Evolutionary conservation across 1,284 basidiomycete genomes (phyloP).

Genomic region (Moniliella sp.): DNA sequence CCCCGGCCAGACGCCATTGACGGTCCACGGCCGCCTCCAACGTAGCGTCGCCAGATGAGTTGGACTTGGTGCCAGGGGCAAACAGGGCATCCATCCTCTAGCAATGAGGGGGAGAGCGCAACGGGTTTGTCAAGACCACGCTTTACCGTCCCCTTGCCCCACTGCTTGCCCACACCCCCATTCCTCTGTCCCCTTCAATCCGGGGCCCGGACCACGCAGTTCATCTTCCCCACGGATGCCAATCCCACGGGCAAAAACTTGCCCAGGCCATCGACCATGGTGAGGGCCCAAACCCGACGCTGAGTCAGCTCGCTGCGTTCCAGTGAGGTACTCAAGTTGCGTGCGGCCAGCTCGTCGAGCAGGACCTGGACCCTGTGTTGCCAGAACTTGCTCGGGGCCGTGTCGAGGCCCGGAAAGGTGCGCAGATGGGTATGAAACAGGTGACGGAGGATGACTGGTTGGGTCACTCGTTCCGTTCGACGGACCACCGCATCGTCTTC

Average conservation of each 20-base stretch:
- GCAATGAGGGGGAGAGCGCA: neutral
- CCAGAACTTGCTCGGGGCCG: slow-evolving; percentile 5
- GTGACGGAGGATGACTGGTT: slow-evolving; percentile 4
- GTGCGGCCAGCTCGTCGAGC: slow-evolving; percentile 3
- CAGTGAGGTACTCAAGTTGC: slow-evolving; percentile 2
- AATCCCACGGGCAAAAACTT: slow-evolving; percentile 3
- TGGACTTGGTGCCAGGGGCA: neutral
- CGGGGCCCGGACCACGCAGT: slow-evolving; percentile 4
- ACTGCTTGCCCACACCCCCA: slow-evolving; percentile 6
- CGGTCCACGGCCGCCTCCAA: neutral
- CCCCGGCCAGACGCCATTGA: slow-evolving; percentile 1
- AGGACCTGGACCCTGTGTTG: slow-evolving; percentile 2
- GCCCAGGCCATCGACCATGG: slow-evolving; percentile 2
- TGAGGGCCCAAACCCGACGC: slow-evolving; percentile 2
- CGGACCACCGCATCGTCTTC: slow-evolving; percentile 1
- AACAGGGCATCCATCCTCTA: slow-evolving; percentile 2
- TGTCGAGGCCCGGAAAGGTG: slow-evolving; percentile 6
- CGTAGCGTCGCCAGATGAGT: no score
- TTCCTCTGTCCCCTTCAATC: slow-evolving; percentile 2
- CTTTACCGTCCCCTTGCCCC: slow-evolving; percentile 6
- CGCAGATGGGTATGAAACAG: slow-evolving; percentile 4
- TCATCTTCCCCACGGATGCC: slow-evolving; percentile 5
- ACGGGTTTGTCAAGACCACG: slow-evolving; percentile 4
- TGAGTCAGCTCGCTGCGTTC: slow-evolving; percentile 4
- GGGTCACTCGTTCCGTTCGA: slow-evolving; percentile 1